Base-by-base conservation (phyloP, 306 rosid species). In the Ochetophila trinervis region DNA sequence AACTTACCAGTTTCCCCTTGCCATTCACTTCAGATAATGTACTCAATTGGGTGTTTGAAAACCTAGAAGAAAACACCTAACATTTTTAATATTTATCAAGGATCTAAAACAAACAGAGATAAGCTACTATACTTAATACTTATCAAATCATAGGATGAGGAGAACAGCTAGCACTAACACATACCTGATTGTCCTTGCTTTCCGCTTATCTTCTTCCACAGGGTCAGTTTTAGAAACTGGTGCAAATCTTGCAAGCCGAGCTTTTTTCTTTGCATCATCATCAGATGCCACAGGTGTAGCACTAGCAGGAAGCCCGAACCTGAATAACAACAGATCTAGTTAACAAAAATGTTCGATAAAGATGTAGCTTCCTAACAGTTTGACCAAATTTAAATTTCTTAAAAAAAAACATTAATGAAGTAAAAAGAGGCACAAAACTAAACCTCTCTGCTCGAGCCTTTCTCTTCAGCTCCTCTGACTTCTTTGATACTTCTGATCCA, bases 361-460 rank as follows among this genome's bases (percentile, higher is more conserved):
- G 35, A 67, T 36, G 17, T 24, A 6, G 11, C 35, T 6, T 24
- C 58, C 36, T 35, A 27, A 27, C 19, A 5, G 52, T 15, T 35
- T 11, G 35, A 14, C 24, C 14, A 17, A 17, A 45, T 32, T 62
- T 62, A n/a, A 11, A 20, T 44, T 60, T 70, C 21, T 17, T 19
- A 47, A 57, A 59, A 45, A 0, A 22, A 13, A 10, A 4, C n/a
- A 58, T 12, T 36, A 19, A 58, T 48, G 35, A 17, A 37, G 23
- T 14, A 30, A 66, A 4, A 62, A 19, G 42, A 60, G 65, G 36
- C 68, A 50, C 34, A 21, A 34, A 57, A 20, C 20, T 63, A 68
- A 72, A 92, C 96, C 98, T 89, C 76, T 87, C 96, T 11, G 89
- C 95, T 74, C 98, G 87, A 60, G 95, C 91, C 60, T 89, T 92